phyloP scores from a whole-genome alignment of 169 alveolate species.

The Plasmodium ovale region DNA sequence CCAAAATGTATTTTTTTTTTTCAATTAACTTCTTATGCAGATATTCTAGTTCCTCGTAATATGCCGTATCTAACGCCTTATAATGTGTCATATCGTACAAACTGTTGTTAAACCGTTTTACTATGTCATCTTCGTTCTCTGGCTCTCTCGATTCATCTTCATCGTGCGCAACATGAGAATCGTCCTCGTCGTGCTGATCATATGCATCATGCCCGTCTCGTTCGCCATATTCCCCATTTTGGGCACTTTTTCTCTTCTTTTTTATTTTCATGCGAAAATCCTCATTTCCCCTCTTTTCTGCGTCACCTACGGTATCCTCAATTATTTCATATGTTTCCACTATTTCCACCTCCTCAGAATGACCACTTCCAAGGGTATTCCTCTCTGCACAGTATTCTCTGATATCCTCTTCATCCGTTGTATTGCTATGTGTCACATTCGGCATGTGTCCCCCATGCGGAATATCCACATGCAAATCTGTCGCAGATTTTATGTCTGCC shows the following conservation, averaged over 20 bases:
- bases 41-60: conserved; percentile 57
- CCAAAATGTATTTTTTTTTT: conserved; percentile 54
- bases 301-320: conserved; percentile 6
- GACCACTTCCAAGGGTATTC: background rate
- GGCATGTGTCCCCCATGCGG: too few species aligned
- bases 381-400: background rate
- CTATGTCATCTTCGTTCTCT: conserved; percentile 2
- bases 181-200: background rate
- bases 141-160: conserved; percentile 1
- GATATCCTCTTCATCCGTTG: background rate
- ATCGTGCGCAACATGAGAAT: background rate
- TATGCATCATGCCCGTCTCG: conserved; percentile 18
- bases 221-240: background rate
- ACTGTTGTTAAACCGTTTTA: conserved; percentile 10
- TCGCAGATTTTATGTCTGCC: background rate
- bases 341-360: conserved; percentile 28
- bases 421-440: background rate
- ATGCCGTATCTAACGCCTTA: conserved; percentile 48
- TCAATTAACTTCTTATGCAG: conserved; percentile 35
- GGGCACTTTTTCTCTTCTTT: conserved; percentile 25
- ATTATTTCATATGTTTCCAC: conserved; percentile 60
- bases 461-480: background rate
- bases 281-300: conserved; percentile 13
- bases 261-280: conserved; percentile 24
- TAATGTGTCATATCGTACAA: conserved; percentile 17